Conservation (phyloP, 1,284 basidiomycete species). For the Ustilago curta region DNA sequence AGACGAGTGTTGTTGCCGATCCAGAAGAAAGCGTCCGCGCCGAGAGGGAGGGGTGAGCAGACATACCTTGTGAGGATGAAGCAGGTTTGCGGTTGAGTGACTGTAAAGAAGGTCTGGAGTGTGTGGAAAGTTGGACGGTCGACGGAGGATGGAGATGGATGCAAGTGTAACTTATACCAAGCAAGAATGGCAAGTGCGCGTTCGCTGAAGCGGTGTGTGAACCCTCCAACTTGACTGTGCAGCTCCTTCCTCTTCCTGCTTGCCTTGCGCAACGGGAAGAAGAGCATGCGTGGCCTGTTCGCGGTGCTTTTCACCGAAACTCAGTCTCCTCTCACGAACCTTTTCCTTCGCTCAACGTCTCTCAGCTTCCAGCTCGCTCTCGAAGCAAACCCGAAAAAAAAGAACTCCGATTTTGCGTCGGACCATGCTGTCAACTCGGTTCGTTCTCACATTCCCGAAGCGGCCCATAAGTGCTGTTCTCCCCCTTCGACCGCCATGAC, state of each 20-base stretch:
- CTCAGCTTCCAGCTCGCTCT: constrained; percentile 36
- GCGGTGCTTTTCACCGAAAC: neutral
- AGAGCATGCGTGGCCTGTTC: neutral
- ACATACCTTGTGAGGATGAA: constrained; percentile 4
- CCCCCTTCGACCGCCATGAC: neutral
- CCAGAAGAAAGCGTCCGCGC: constrained; percentile 7
- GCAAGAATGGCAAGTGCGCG: constrained; percentile 9
- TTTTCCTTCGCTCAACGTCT: constrained; percentile 40
- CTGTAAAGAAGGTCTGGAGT: neutral
- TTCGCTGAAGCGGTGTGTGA: neutral
- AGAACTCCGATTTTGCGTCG: neutral
- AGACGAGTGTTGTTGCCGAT: neutral
- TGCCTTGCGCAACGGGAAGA: too few species aligned
- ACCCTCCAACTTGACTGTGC: constrained; percentile 2
- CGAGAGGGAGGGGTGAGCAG: neutral
- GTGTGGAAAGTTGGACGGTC: neutral
- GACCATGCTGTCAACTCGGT: neutral
- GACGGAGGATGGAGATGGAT: neutral
- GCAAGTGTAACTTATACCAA: constrained; percentile 6
- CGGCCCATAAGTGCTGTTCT: neutral
- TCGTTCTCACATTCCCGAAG: neutral
- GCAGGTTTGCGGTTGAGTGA: neutral
- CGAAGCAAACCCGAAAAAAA: too few species aligned
- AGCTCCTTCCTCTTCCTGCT: neutral
- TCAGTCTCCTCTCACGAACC: neutral